Base-by-base conservation (phyloP, 208 protist genomes). In the Crithidia fasciculata region DNA sequence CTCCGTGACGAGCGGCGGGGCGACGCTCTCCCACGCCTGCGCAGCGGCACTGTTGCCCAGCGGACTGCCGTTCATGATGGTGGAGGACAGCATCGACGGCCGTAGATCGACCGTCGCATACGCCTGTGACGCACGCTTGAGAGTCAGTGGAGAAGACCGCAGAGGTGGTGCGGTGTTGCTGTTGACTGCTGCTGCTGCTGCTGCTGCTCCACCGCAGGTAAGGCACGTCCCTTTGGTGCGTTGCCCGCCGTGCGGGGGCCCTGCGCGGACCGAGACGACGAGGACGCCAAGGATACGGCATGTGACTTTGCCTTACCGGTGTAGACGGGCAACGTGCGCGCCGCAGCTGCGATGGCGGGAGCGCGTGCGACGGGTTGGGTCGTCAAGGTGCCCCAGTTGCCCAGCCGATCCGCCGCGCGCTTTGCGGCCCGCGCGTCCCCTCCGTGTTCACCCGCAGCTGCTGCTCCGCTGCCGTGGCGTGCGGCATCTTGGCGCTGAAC, bases 1-100 rank as follows among this genome's bases (percentile, higher is more conserved):
- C 55, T 79, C 72, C 49, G 66, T 69, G 39, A 79, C 74, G 5
- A 79, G 74, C 8, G 74, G 60, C 5, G 74, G 74, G 8, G 58
- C 65, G 8, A 43, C 68, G 0, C 61, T 70, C 47, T 73, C 67
- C 4, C 67, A 28, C 7, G 45, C 45, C 44, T 43, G 60, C 0
- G 60, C 64, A 2, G 65, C 18, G 70, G 45, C 6, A 49, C 49
- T 36, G 37, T 68, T 69, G 4, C 15, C 50, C 6, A 7, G n/a
- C 58, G 60, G 4, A 50, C 53, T 8, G 39, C 56, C 16, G n/a
- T 58, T 50, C 8, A 45, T 76, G 15, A 76, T 72, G 39, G 28
- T 72, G 13, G 69, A 81, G 12, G 63, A 69, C 40, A 78, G 55
- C 47, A 67, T 8, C 3, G 67, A 57, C 3, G 78, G 69, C 5